Evolutionary conservation across 305 asterid species (phyloP).

Genomic region (Solanum hybrid): DNA sequence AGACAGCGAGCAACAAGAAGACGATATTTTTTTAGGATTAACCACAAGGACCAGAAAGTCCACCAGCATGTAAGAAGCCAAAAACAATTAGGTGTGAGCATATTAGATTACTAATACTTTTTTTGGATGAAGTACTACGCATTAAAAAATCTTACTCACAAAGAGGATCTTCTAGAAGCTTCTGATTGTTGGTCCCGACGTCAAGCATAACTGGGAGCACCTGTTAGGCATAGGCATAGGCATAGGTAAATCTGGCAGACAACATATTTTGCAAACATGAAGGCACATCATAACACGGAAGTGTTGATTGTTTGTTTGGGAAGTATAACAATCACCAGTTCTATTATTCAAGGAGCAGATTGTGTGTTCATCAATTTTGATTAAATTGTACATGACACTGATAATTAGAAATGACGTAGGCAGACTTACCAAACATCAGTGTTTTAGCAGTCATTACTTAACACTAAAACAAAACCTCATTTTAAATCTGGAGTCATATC

Average conservation of each 20-base stretch:
- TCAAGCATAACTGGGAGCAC: slow-evolving; percentile 99
- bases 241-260: slow-evolving; percentile 9
- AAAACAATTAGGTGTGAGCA: slow-evolving; percentile 5
- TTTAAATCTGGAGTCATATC: background rate
- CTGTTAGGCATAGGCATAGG: slow-evolving; percentile 33
- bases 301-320: background rate
- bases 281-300: background rate
- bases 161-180: slow-evolving; percentile 82
- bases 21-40: background rate
- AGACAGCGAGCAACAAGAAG: background rate
- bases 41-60: background rate
- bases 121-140: background rate
- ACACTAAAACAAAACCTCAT: background rate
- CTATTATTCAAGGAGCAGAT: background rate
- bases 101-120: background rate
- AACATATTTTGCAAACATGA: background rate
- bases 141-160: slow-evolving; percentile 55
- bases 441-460: background rate
- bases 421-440: background rate
- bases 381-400: background rate
- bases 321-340: background rate
- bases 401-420: background rate
- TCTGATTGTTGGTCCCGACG: slow-evolving; percentile 94
- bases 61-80: slow-evolving; percentile 3
- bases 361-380: background rate